Evolutionary conservation across 192 early-diverging fungal genomes (phyloP).

Genomic region (Pecoramyces ruminantium): DNA sequence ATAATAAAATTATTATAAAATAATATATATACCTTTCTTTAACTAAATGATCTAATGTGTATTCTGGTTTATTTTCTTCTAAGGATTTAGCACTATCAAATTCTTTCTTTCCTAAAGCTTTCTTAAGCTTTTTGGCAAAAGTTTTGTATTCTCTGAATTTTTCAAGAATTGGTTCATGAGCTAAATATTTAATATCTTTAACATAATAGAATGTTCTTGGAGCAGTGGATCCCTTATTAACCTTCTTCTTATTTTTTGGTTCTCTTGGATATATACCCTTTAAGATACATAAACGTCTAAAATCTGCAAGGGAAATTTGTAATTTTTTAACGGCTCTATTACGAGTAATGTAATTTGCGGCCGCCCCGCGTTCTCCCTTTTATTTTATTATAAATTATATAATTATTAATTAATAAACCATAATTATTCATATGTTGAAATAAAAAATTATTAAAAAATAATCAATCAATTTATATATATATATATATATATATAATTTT

Average conservation of each 20-base stretch:
- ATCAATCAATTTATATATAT: too few species aligned
- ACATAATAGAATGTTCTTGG: constrained; percentile 71
- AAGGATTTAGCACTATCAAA: constrained; percentile 57
- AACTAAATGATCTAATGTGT: constrained; percentile 82
- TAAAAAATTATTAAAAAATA: too few species aligned
- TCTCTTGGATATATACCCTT: constrained; percentile 98
- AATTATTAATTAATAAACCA: too few species aligned
- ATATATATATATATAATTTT: too few species aligned
- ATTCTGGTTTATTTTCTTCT: constrained; percentile 59
- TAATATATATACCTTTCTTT: constrained; percentile 50
- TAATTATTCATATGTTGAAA: too few species aligned
- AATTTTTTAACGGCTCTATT: constrained; percentile 84
- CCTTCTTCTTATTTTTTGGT: constrained; percentile 84
- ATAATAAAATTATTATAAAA: too few species aligned
- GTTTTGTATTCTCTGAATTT: constrained; percentile 88
- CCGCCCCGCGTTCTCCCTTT: constrained; percentile 81
- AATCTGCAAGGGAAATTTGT: constrained; percentile 82
- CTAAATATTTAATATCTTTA: constrained; percentile 88
- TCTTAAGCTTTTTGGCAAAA: constrained; percentile 70
- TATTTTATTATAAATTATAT: not conserved
- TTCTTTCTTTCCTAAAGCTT: constrained; percentile 70
- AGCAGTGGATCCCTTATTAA: constrained; percentile 72
- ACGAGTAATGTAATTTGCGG: constrained; percentile 76
- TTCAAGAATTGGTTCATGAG: constrained; percentile 81
- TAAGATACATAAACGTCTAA: constrained; percentile 92